phyloP scores from a whole-genome alignment of 495 filamentous ascomycete genomes.

The Ascobolus immersus region DNA sequence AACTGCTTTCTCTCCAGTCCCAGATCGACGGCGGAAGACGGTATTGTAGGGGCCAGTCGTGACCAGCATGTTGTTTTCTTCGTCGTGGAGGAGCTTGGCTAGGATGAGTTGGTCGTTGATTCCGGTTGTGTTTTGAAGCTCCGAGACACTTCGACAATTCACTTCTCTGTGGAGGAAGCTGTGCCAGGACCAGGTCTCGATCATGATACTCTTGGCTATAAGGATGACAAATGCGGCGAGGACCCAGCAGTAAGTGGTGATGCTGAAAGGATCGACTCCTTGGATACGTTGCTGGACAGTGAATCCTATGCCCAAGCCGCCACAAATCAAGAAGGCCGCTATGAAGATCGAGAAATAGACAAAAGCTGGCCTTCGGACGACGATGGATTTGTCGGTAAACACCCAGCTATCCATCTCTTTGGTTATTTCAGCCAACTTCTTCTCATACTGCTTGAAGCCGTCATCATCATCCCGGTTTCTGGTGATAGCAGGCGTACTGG shows the following conservation, averaged over 20 bases:
- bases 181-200: constrained; percentile 18
- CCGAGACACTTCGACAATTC: constrained; percentile 13
- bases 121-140: constrained; percentile 14
- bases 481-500: too few species aligned
- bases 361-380: constrained; percentile 6
- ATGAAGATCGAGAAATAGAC: constrained; percentile 6
- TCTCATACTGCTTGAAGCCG: background rate
- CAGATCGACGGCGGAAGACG: too few species aligned
- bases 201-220: constrained; percentile 13
- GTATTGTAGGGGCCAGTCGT: constrained; percentile 16
- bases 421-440: background rate
- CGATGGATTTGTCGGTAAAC: constrained; percentile 6
- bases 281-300: constrained; percentile 10
- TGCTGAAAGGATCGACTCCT: constrained; percentile 19
- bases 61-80: constrained; percentile 6
- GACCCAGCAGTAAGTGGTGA: constrained; percentile 17
- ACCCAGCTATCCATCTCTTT: constrained; percentile 8
- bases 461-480: too few species aligned
- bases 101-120: constrained; percentile 15
- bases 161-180: constrained; percentile 15
- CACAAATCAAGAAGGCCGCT: constrained; percentile 4
- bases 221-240: constrained; percentile 16
- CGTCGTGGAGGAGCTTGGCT: constrained; percentile 13
- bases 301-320: constrained; percentile 10
- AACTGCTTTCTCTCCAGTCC: too few species aligned